Conservation (phyloP, 2,329 filamentous ascomycete genomes). For the Xylaria polymorpha region DNA sequence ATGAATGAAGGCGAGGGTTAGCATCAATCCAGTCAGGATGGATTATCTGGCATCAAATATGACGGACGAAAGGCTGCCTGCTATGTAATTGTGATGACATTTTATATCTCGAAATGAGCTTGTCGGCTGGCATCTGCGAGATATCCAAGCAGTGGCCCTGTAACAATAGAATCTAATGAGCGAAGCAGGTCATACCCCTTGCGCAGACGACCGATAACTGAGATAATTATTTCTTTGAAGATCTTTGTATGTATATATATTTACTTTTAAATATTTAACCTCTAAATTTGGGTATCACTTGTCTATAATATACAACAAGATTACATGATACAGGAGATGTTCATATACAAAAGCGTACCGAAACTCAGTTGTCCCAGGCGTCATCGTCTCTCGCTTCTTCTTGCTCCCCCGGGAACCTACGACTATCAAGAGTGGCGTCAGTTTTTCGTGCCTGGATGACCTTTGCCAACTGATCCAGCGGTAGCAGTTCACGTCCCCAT, state of each 20-base stretch:
- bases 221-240: constrained; percentile 1
- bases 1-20: constrained; percentile 28
- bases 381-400: not conserved
- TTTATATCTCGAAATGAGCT: constrained; percentile 15
- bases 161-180: constrained; percentile 41
- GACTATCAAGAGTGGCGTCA: constrained; percentile 12
- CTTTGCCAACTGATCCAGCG: constrained; percentile 45
- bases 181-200: constrained; percentile 22
- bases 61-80: not conserved
- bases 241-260: constrained; percentile 21
- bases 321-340: constrained; percentile 7
- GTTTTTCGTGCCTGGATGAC: constrained; percentile 43
- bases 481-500: constrained; percentile 53
- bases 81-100: constrained; percentile 8
- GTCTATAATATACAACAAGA: constrained; percentile 21
- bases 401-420: not conserved
- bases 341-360: not conserved
- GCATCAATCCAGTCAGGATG: not conserved
- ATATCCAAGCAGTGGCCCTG: constrained; percentile 34
- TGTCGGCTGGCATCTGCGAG: constrained; percentile 14
- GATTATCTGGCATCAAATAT: not conserved
- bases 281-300: constrained; percentile 24
- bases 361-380: not conserved
- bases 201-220: constrained; percentile 1
- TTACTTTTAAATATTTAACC: constrained; percentile 15